These are phyloP conservation scores for Gremmenia infestans DNA, from an alignment of 2,329 filamentous ascomycete genomes.

Conservation along the genomic window DNA sequence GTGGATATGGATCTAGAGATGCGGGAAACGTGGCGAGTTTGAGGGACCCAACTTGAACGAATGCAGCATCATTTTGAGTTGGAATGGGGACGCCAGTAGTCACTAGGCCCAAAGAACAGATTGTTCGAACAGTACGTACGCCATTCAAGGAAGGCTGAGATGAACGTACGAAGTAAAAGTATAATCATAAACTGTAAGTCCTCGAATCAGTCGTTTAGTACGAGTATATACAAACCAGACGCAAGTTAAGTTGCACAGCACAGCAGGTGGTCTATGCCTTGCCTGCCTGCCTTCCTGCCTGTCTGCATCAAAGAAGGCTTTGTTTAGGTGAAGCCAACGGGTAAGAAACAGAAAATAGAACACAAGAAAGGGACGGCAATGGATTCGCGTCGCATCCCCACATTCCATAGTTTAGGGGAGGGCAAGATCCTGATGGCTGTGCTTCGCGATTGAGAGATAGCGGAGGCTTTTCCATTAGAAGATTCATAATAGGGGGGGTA, in stretches of 20 bases:
- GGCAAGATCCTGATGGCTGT: background rate
- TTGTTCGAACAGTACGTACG: constrained; percentile 1
- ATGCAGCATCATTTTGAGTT: constrained; percentile 1
- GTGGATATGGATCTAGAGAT: background rate
- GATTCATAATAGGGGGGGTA: background rate
- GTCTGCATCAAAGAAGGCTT: constrained; percentile 8
- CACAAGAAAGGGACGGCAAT: constrained; percentile 1
- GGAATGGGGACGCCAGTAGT: background rate
- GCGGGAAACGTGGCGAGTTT: constrained; percentile 3
- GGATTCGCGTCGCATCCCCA: constrained; percentile 18
- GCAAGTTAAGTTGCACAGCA: constrained; percentile 15
- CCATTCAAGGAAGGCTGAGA: constrained; percentile 17
- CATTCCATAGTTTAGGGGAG: constrained; percentile 1
- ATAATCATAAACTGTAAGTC: background rate
- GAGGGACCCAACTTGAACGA: background rate
- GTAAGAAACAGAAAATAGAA: constrained; percentile 11
- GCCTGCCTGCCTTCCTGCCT: background rate
- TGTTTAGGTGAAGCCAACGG: constrained; percentile 5
- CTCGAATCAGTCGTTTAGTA: constrained; percentile 2
- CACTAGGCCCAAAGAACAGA: background rate
- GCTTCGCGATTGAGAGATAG: background rate
- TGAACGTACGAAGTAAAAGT: background rate
- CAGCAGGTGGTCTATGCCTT: constrained; percentile 21
- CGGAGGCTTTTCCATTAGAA: too few relatives aligned
- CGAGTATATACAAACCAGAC: background rate